Evolutionary conservation across 2,329 filamentous ascomycete species (phyloP), one percentile per base, ranked within the genome.

Genomic region (Mycosphaerella sp.): DNA sequence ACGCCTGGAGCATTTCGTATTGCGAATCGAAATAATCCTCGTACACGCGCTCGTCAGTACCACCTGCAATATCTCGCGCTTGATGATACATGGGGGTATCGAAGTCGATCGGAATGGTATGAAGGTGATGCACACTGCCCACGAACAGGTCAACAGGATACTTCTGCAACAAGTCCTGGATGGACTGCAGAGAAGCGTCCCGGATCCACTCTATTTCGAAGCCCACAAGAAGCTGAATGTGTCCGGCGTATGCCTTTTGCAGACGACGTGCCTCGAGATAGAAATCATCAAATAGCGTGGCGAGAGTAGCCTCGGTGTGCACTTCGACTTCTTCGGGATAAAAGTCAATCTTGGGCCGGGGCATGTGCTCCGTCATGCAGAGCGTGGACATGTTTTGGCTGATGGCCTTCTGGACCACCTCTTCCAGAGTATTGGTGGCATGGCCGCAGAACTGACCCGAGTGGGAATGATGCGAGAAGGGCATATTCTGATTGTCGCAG

Each of bases 371-470:
- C 1, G 91, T 95, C 55, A 98, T 73, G 21, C 86, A 89, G 67
- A 96, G 90, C 17, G 86, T 86, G 58, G 83, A 82, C 80, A 95
- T 93, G 42, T 86, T 85, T 57, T 86, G 79, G 45, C 78, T 72
- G 62, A 97, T 89, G 60, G 92, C 92, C 10, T 84, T 80, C 66
- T 84, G 80, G 63, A 97, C 77, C 46, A 97, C 82, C 61, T 89
- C 84, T 70, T 97, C 92, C 8, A 98, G 80, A 17, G 83, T 80
- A 69, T 95, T 83, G 68, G 86, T 83, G 48, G 93, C 93, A 75
- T 98, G 93, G 8, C 85, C 85, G 75, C 93, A 98, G 76, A 98
- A 98, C 70, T 98, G 89, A 59, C 93, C 93, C 38, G 93, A 97
- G 74, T 98, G 93, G 67, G 89, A 95, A 73, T 98, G 93, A 77